These are phyloP conservation scores for Umbelopsis sp. DNA, from an alignment of 371 early-diverging fungal species.

Conservation along the genomic window DNA sequence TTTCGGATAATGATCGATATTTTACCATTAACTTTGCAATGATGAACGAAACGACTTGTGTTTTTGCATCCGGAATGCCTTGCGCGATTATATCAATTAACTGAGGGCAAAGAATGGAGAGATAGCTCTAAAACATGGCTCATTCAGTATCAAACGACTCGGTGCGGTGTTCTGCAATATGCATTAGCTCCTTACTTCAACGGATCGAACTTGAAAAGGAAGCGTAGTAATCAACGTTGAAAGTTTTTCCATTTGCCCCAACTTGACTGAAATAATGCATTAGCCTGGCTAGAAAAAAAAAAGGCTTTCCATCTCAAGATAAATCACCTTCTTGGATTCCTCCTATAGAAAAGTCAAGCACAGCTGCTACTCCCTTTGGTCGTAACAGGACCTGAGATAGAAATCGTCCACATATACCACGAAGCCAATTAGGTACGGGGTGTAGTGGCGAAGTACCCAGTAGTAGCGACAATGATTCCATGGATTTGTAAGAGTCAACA, in stretches of 20 bases:
- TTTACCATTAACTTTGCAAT: slow-evolving; percentile 57
- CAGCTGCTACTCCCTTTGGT: slow-evolving; percentile 64
- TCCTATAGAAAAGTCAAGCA: slow-evolving; percentile 68
- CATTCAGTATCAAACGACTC: neutral
- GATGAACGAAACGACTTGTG: slow-evolving; percentile 60
- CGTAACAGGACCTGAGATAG: slow-evolving; percentile 65
- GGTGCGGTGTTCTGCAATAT: neutral
- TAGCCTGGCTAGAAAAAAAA: neutral
- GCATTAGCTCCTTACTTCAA: slow-evolving; percentile 34
- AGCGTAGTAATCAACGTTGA: slow-evolving; percentile 68
- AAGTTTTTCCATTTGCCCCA: slow-evolving; percentile 65
- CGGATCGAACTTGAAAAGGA: slow-evolving; percentile 63
- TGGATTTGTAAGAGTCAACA: slow-evolving; percentile 37
- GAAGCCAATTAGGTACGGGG: slow-evolving; percentile 65
- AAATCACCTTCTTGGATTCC: slow-evolving; percentile 42
- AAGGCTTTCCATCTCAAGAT: neutral
- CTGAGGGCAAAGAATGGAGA: slow-evolving; percentile 62
- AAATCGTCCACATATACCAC: slow-evolving; percentile 65
- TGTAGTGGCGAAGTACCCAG: slow-evolving; percentile 60
- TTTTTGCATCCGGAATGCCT: slow-evolving; percentile 20
- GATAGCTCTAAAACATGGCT: slow-evolving; percentile 44
- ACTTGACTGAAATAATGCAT: slow-evolving; percentile 40
- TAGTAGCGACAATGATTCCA: slow-evolving; percentile 68
- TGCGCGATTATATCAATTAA: slow-evolving; percentile 33
- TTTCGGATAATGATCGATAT: slow-evolving; percentile 51